These are phyloP conservation scores for Hordeum vulgare DNA, from an alignment of 176 grass and related monocot species.

Conservation along the genomic window MorexV3_pseudomolecules_assembly NC_058519.1:606726125-606726624, in stretches of 20 bases:
- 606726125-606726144: neutral
- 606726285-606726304: neutral
- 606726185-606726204: neutral
- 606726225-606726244: neutral
- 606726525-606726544: constrained; percentile 15
- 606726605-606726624: constrained; percentile 32
- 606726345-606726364: constrained; percentile 23
- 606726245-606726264: neutral
- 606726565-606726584: constrained; percentile 53
- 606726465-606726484: neutral
- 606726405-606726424: neutral
- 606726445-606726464: neutral
- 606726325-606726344: neutral
- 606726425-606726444: constrained; percentile 1
- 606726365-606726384: neutral
- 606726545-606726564: constrained; percentile 37
- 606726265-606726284: neutral
- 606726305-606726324: neutral
- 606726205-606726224: constrained; percentile 4
- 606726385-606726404: neutral
- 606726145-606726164: too few species aligned
- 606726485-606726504: neutral
- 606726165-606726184: neutral
- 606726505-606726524: neutral
- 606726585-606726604: constrained; percentile 20